Evolutionary conservation across 2,329 filamentous ascomycete species (phyloP).

Genomic region (Epichloe baconii): DNA sequence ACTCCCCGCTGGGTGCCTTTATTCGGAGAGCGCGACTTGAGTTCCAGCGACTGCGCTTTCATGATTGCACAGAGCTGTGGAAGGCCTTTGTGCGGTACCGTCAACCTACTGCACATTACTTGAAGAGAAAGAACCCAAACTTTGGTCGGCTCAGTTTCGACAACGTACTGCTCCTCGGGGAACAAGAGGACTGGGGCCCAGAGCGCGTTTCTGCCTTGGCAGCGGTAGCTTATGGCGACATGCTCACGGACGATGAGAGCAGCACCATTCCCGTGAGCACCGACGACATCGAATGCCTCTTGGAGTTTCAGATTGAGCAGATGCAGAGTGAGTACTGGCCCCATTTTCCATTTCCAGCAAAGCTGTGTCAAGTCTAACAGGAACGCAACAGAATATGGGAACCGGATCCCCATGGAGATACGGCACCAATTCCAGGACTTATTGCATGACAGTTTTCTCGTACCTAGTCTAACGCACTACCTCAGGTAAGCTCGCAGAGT

Average conservation of each 20-base stretch:
- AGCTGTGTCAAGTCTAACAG: background rate
- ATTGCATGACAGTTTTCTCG: slow-evolving; percentile 50
- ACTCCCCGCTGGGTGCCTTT: slow-evolving; percentile 71
- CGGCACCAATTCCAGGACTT: slow-evolving; percentile 57
- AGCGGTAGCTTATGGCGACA: slow-evolving; percentile 37
- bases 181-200: slow-evolving; percentile 35
- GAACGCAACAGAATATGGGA: slow-evolving; percentile 50
- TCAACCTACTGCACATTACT: slow-evolving; percentile 54
- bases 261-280: slow-evolving; percentile 47
- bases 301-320: slow-evolving; percentile 81
- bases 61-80: slow-evolving; percentile 70
- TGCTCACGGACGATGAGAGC: slow-evolving; percentile 30
- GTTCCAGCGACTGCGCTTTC: slow-evolving; percentile 67
- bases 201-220: slow-evolving; percentile 32
- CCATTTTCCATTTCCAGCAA: background rate
- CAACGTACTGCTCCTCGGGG: slow-evolving; percentile 36
- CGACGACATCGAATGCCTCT: slow-evolving; percentile 65
- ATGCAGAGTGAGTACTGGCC: slow-evolving; percentile 53
- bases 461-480: slow-evolving; percentile 65
- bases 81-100: slow-evolving; percentile 70
- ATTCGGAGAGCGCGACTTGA: slow-evolving; percentile 66
- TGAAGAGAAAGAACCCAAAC: slow-evolving; percentile 49
- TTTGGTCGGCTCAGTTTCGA: slow-evolving; percentile 46
- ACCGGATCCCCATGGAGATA: slow-evolving; percentile 62
- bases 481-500: slow-evolving; percentile 36